phyloP scores from a whole-genome alignment of 2,329 filamentous ascomycete species.

The Emmonsiellopsis sp. region DNA sequence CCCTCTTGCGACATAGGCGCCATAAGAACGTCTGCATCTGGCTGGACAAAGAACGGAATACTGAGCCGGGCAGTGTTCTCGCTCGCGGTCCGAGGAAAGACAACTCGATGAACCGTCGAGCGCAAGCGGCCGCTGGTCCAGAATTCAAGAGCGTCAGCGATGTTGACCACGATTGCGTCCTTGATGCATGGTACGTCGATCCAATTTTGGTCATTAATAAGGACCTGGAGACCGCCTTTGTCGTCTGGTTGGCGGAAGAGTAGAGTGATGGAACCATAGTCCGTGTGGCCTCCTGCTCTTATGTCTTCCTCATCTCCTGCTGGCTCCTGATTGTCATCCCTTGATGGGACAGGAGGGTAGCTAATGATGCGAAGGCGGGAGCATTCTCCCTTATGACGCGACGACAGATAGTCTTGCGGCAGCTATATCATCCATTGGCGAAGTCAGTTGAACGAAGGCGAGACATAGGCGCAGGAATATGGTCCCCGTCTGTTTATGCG shows the following conservation, averaged over 20 bases:
- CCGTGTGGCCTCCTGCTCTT: slow-evolving; percentile 81
- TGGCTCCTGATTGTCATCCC: background rate
- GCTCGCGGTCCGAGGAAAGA: background rate
- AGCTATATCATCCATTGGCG: background rate
- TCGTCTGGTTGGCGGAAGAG: slow-evolving; percentile 70
- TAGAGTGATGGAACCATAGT: slow-evolving; percentile 61
- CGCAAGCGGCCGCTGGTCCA: background rate
- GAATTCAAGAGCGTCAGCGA: background rate
- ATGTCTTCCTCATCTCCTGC: slow-evolving; percentile 43
- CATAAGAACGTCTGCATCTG: background rate
- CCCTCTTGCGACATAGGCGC: background rate
- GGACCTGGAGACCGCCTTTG: slow-evolving; percentile 78
- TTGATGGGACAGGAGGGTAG: background rate
- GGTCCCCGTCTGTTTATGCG: background rate
- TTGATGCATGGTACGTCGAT: slow-evolving; percentile 57
- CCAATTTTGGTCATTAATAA: slow-evolving; percentile 51
- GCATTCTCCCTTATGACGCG: background rate
- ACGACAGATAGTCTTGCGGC: background rate
- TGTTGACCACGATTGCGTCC: slow-evolving; percentile 8
- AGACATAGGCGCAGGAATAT: too few relatives aligned
- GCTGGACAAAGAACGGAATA: slow-evolving; percentile 1
- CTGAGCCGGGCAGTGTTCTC: background rate
- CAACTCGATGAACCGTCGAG: background rate
- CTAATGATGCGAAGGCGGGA: background rate
- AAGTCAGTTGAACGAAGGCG: background rate